Percentiles rank a stretch among this genome's conserved stretches.
Conservation (phyloP, 2,329 filamentous ascomycete species). For the Parascedosporium putredinis region DNA sequence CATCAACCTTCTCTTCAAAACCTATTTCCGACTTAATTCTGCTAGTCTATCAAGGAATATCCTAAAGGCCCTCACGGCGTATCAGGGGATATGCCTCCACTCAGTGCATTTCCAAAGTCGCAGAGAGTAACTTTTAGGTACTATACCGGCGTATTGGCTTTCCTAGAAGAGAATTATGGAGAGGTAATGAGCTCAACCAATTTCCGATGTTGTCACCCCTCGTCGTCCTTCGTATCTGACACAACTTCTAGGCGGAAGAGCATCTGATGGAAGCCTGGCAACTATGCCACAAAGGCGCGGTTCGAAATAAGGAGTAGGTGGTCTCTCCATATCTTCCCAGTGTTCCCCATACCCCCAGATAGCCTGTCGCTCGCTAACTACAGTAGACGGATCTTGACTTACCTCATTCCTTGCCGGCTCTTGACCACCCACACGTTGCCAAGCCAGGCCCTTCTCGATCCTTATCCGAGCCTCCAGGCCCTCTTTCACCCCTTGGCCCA, state of each 20-base stretch:
- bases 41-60: slow-evolving; percentile 86
- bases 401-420: slow-evolving; percentile 87
- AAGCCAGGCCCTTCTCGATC: slow-evolving; percentile 56
- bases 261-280: slow-evolving; percentile 71
- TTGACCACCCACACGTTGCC: slow-evolving; percentile 82
- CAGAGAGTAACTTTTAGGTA: slow-evolving; percentile 95
- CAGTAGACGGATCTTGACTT: slow-evolving; percentile 74
- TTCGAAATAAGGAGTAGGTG: slow-evolving; percentile 69
- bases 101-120: slow-evolving; percentile 73
- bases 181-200: slow-evolving; percentile 54
- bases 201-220: too few species aligned
- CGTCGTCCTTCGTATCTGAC: too few species aligned
- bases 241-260: slow-evolving; percentile 57
- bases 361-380: neutral
- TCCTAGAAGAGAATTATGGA: slow-evolving; percentile 86
- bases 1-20: slow-evolving; percentile 93
- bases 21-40: slow-evolving; percentile 91
- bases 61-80: slow-evolving; percentile 70
- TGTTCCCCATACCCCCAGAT: neutral
- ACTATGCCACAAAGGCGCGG: slow-evolving; percentile 64
- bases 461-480: slow-evolving; percentile 64
- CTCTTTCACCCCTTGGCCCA: slow-evolving; percentile 69
- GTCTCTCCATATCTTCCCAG: neutral
- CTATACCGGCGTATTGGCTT: slow-evolving; percentile 86
- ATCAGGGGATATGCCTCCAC: slow-evolving; percentile 68